Base-by-base conservation (phyloP, 352 stramenopile species). In the Globisporangium irregulare region DNA sequence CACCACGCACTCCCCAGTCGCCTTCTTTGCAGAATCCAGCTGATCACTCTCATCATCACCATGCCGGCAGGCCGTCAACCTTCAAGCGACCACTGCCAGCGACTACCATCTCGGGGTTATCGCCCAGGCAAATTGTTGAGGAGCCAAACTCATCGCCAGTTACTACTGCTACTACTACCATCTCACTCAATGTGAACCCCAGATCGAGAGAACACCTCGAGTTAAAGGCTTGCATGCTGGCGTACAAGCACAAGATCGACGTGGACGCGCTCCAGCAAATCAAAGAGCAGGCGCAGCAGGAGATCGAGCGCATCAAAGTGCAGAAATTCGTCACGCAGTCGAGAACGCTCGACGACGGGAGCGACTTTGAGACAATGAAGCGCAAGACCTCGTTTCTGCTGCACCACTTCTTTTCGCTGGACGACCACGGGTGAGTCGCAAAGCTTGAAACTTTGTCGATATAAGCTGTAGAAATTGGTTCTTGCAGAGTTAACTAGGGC, bases 381-480 rank as follows among this genome's bases (percentile, higher is more conserved):
- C 79, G 77, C 29, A 94, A 94, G 59, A 94, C 86, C 1, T 79
- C 70, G 2, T 92, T 92, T 51, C 63, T 94, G 3, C 68, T 94
- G 29, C 74, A 81, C 4, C 84, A 94, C 58, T 94, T 90, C 62
- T 92, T 94, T 58, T 63, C 78, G 2, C 36, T 91, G n/a, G 69
- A 83, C 7, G 79, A 73, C 9, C 41, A 43, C 62, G 18, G 36
- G 66, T 73, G 50, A 20, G 55, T 73, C 10, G n/a, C 6, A 1
- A 25, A 1, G 22, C 7, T 20, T 29, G 5, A 8, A 34, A 57
- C 3, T 10, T 25, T 59, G 5, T 34, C n/a, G 5, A 62, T 36
- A 20, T 66, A n/a, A 22, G 56, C 15, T 38, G 54, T 66, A 14
- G 38, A 14, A 25, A 64, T 18, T 58, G 53, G 0, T 55, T 50